phyloP scores from a whole-genome alignment of 139 green algal species.

The Mychonastes homosphaera region DNA sequence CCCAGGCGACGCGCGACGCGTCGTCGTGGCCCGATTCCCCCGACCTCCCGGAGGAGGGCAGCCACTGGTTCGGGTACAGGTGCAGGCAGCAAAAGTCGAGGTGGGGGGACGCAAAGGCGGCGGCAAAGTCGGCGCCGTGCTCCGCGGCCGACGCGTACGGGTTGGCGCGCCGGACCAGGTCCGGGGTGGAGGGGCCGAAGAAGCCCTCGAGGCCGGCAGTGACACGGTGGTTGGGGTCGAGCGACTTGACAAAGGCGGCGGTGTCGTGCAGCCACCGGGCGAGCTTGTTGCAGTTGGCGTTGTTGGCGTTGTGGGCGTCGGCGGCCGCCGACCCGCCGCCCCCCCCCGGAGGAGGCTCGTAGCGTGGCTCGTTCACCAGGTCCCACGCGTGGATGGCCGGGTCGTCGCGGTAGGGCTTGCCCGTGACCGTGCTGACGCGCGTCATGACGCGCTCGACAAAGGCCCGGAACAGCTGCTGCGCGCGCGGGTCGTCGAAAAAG shows the following conservation, averaged over 20 bases:
- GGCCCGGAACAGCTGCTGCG: constrained; percentile 35
- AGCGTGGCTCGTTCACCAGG: constrained; percentile 48
- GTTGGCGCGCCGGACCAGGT: constrained; percentile 14
- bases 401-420: constrained; percentile 50
- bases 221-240: constrained; percentile 63
- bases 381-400: constrained; percentile 54
- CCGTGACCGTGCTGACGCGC: constrained; percentile 42
- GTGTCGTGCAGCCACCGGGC: constrained; percentile 35
- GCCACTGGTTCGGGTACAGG: constrained; percentile 61
- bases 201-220: constrained; percentile 62
- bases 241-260: constrained; percentile 37
- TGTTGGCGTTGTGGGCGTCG: too few species aligned
- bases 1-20: constrained; percentile 20
- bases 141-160: constrained; percentile 28
- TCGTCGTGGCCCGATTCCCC: constrained; percentile 7
- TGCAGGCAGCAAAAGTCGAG: constrained; percentile 61
- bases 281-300: background rate
- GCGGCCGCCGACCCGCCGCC: too few species aligned
- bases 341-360: too few species aligned
- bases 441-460: constrained; percentile 29
- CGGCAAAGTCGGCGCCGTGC: constrained; percentile 49
- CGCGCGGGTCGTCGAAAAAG: constrained; percentile 40
- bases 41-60: background rate
- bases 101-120: constrained; percentile 20
- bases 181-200: constrained; percentile 45